phyloP scores from a whole-genome alignment of 176 grass and related monocot genomes.

The maize (Zea mays) region Zm-B73-REFERENCE-NAM-5.0 NC_050097.1:53175501-53176000 shows the following conservation, averaged over 20 bases:
- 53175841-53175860: constrained; percentile 45
- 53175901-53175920: constrained; percentile 48
- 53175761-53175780: not conserved
- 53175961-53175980: no score
- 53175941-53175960: no score
- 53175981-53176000: no score
- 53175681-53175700: not conserved
- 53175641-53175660: not conserved
- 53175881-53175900: constrained; percentile 28
- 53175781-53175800: constrained; percentile 32
- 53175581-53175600: constrained; percentile 83
- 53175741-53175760: not conserved
- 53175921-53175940: constrained; percentile 34
- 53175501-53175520: constrained; percentile 18
- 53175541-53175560: constrained; percentile 61
- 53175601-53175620: not conserved
- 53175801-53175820: constrained; percentile 18
- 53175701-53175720: not conserved
- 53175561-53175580: constrained; percentile 58
- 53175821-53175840: constrained; percentile 29
- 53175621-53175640: not conserved
- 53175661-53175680: not conserved
- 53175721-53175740: not conserved
- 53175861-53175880: constrained; percentile 19
- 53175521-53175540: constrained; percentile 73